These are phyloP conservation scores for Daldinia childiae DNA, from an alignment of 495 filamentous ascomycete species.

Conservation along the genomic window DNA sequence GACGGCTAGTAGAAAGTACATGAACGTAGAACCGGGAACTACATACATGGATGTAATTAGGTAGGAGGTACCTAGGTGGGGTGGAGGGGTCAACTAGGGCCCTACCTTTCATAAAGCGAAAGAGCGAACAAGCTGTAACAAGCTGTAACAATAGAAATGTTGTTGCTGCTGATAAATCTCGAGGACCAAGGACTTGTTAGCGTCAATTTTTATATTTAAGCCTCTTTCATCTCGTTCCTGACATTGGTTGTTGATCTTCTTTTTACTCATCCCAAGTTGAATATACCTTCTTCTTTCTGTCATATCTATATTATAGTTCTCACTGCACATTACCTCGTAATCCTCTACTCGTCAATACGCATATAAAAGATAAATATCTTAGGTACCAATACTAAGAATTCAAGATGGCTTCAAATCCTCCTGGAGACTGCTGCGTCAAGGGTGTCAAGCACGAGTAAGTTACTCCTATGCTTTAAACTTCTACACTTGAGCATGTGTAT, in stretches of 20 bases:
- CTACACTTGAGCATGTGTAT: too few species aligned
- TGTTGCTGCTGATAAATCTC: not conserved
- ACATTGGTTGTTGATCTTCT: too few species aligned
- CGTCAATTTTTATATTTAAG: conserved; percentile 1
- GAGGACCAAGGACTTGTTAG: not conserved
- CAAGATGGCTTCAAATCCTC: conserved; percentile 67
- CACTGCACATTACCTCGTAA: not conserved
- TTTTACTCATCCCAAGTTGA: not conserved
- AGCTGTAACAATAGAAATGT: not conserved
- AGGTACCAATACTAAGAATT: not conserved
- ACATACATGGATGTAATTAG: not conserved
- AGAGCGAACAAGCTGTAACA: not conserved
- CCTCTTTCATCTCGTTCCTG: not conserved
- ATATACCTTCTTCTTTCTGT: not conserved
- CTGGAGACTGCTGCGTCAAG: conserved; percentile 64
- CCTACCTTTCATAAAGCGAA: not conserved
- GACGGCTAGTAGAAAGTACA: not conserved
- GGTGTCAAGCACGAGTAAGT: conserved; percentile 59
- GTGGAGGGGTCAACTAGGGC: not conserved
- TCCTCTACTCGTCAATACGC: not conserved
- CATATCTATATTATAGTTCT: not conserved
- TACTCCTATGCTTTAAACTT: not conserved
- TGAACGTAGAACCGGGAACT: too few species aligned
- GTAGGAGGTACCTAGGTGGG: not conserved
- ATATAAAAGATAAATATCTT: not conserved